Evolutionary conservation across 1,284 basidiomycete species (phyloP), one percentile per base, ranked within the genome.

Genomic region (Boletus semigastroideus): DNA sequence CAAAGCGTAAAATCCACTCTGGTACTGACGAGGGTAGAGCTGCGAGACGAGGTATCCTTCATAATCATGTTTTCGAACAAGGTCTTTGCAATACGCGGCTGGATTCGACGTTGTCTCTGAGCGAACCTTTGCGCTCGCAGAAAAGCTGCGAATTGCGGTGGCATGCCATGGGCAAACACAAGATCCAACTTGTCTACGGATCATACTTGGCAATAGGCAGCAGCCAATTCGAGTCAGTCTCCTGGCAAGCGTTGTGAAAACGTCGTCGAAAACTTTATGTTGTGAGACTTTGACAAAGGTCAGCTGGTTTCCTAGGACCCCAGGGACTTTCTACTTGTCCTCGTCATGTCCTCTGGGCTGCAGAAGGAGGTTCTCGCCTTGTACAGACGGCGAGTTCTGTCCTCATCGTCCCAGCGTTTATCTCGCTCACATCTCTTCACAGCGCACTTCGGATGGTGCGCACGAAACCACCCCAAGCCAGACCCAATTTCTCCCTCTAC

Each of bases 41-140:
- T 88, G 86, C 9, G 84, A 83, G 36, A 80, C 77, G 38, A 94
- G 75, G 72, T 83, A 92, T 12, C 89, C 85, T 56, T 94, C 91
- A 63, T 91, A 88, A 73, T 92, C 90, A 56, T 88, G 80, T 70
- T 82, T 87, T 56, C 75, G 80, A 44, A 92, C 84, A 45, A 88
- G 72, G 40, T 83, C 75, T 54, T 66, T 78, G 76, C 89, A 92
- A 61, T 90, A 89, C 34, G 74, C 72, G 16, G 67, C 60, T 20
- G 84, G 78, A 59, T 85, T 71, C 34, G 68, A 66, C 17, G 64
- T 58, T 28, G 60, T 59, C 7, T 42, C 52, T 2, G 56, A 55
- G 25, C 49, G 44, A 20, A 25, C 41, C 22, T 14, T 47, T 36
- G 40, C 22, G 38, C 33, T 50, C 25, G 53, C 44, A 38, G 59